A percentile compares a stretch with the other conserved stretches of the same genome.
These are phyloP conservation scores for Plasmodium vivax DNA, from an alignment of 169 alveolate genomes.

Conservation along the genomic window DNA sequence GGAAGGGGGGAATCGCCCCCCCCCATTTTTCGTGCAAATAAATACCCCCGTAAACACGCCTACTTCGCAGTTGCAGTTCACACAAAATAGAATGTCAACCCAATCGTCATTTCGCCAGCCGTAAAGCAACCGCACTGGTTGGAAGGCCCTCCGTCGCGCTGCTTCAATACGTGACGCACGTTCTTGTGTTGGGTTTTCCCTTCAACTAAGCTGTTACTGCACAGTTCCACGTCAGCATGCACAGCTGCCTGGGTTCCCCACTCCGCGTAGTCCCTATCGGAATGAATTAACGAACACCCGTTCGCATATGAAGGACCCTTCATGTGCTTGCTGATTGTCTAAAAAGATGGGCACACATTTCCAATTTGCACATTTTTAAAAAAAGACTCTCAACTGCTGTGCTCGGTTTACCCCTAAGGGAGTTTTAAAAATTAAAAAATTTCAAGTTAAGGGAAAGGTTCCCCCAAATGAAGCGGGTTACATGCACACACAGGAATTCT, in stretches of 20 bases:
- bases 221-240: background rate
- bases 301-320: background rate
- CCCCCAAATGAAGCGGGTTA: background rate
- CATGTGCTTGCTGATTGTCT: background rate
- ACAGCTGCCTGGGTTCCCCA: background rate
- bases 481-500: background rate
- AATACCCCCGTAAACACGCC: background rate
- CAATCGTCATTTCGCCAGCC: background rate
- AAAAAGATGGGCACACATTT: background rate
- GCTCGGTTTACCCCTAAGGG: background rate
- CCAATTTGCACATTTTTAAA: background rate
- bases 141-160: background rate
- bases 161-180: background rate
- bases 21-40: background rate
- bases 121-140: background rate
- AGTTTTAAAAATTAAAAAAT: background rate
- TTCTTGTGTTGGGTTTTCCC: background rate
- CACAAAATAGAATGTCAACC: background rate
- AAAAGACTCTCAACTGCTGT: background rate
- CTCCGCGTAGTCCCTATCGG: background rate
- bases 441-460: background rate
- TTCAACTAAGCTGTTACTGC: background rate
- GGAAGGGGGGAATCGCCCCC: background rate
- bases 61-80: background rate
- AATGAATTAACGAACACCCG: background rate